Base-by-base conservation (phyloP, 1,284 basidiomycete species). In the Marasmius tenuissimus region DNA sequence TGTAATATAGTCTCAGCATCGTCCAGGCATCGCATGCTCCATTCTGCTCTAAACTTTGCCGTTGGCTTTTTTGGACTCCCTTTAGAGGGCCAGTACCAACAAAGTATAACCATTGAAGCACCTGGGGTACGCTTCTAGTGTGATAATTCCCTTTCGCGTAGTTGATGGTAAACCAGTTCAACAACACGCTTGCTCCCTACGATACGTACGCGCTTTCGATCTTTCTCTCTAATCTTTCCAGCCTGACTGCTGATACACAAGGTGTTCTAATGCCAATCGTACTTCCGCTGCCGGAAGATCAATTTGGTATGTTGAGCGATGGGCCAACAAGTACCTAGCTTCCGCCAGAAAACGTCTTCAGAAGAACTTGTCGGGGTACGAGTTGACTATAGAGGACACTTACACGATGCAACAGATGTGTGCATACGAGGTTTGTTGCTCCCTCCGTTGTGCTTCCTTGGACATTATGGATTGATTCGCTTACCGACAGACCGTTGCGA, bases 31-130 rank as follows among this genome's bases (percentile, higher is more conserved):
- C 89, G 92, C 34, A 94, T 94, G 92, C 82, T 92, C 33, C 80
- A 88, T 35, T 94, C 92, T 6, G 91, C 92, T 0, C 73, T 90
- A 64, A 94, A 95, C 73, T 94, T 95, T 69, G 93, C 92, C 2
- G 79, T 93, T 48, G 93, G 93, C 0, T 94, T 96, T 81, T 96
- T 95, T 70, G 93, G 93, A 0, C 89, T 89, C 66, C 92, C 94
- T 11, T 78, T 87, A 42, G 85, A 92, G 12, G 84, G 84, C 16
- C 87, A 94, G 72, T 95, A 93, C 69, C 83, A 92, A 57, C 87
- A 93, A 71, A 87, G 89, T 65, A 89, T 94, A 63, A 94, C 87
- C 34, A 89, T 94, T 53, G 93, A 95, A 73, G 82, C 78, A 0
- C 20, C 73, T 7, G 85, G 85, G 14, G 89, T 91, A 71, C 40